Percentiles rank a stretch among this genome's conserved stretches.
Conservation (phyloP, 1,139 yeast genomes). For the Candida sanyaensis region DNA sequence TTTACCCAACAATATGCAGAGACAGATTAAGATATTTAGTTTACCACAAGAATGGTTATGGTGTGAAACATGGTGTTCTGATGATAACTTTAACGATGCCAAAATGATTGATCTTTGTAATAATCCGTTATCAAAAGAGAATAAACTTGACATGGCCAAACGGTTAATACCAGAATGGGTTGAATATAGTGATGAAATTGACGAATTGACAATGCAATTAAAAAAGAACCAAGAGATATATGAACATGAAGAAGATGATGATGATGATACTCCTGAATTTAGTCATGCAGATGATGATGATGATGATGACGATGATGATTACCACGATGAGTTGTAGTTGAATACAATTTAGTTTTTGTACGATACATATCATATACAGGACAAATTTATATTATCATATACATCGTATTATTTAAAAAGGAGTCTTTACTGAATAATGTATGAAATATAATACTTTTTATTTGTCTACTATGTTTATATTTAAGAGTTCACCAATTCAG, state of each 20-base stretch:
- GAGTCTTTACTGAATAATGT: too few species aligned
- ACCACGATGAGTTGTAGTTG: constrained; percentile 12
- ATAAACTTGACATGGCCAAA: constrained; percentile 70
- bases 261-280: background rate
- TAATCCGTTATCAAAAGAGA: constrained; percentile 79
- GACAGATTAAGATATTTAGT: constrained; percentile 63
- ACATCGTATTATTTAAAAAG: too few species aligned
- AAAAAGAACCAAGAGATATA: constrained; percentile 3
- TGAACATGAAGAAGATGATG: background rate
- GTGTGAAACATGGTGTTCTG: constrained; percentile 96
- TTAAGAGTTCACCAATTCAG: too few species aligned
- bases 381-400: too few species aligned
- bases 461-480: too few species aligned
- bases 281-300: constrained; percentile 1
- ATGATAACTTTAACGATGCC: constrained; percentile 58
- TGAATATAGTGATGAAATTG: constrained; percentile 57
- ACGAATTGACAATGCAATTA: constrained; percentile 6
- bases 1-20: constrained; percentile 82
- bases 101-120: constrained; percentile 83
- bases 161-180: constrained; percentile 81
- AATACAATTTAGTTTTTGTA: background rate
- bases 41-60: constrained; percentile 85
- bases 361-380: too few species aligned
- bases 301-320: constrained; percentile 6
- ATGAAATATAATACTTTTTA: too few species aligned